Evolutionary conservation across 2,329 filamentous ascomycete species (phyloP).

Genomic region (Aspergillus sp.): DNA sequence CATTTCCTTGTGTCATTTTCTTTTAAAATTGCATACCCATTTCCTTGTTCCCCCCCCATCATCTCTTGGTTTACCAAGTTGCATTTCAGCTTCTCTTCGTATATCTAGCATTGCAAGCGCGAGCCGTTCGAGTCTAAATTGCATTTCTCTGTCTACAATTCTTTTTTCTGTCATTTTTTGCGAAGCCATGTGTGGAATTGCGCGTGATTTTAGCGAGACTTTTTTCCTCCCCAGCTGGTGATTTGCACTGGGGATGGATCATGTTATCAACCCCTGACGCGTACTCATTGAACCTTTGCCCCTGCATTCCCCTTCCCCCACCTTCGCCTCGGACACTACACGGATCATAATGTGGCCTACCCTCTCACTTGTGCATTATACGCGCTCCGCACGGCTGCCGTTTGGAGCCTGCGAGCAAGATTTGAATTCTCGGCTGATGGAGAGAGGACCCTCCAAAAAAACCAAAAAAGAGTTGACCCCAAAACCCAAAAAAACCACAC

Average conservation of each 20-base stretch:
- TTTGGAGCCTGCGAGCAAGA: not conserved
- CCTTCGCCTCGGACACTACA: slow-evolving; percentile 6
- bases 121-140: slow-evolving; percentile 37
- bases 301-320: slow-evolving; percentile 1
- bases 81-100: slow-evolving; percentile 32
- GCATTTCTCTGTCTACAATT: slow-evolving; percentile 20
- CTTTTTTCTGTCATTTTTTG: slow-evolving; percentile 12
- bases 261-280: slow-evolving; percentile 4
- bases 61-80: slow-evolving; percentile 32
- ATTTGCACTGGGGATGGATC: slow-evolving; percentile 8
- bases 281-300: slow-evolving; percentile 2
- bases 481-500: slow-evolving; percentile 7
- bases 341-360: slow-evolving; percentile 21
- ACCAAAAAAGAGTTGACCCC: slow-evolving; percentile 8
- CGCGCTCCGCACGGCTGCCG: not conserved
- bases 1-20: slow-evolving; percentile 13
- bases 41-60: slow-evolving; percentile 29
- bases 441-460: slow-evolving; percentile 17
- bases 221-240: slow-evolving; percentile 1
- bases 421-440: slow-evolving; percentile 16
- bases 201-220: slow-evolving; percentile 6
- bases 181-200: slow-evolving; percentile 11
- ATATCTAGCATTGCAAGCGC: slow-evolving; percentile 49
- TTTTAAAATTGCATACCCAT: slow-evolving; percentile 36
- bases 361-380: slow-evolving; percentile 12